Percentiles rank a stretch among this genome's conserved stretches.
Evolutionary conservation across 148 eudicot species (phyloP).

Genomic region (Nyssa sinensis): DNA sequence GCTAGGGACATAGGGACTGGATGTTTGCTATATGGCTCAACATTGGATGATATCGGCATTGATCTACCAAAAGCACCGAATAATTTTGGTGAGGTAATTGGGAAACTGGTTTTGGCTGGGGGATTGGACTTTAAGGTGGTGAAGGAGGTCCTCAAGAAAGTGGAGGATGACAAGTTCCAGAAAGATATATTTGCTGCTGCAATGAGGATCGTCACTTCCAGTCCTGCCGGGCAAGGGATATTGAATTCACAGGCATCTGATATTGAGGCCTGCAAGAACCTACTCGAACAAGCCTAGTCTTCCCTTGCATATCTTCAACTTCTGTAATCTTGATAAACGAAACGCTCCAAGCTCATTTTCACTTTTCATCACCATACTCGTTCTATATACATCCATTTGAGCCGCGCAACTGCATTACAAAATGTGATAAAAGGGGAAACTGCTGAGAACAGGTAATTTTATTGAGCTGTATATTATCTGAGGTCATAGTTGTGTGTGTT

Average conservation of each 20-base stretch:
- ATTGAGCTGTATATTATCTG: slow-evolving; percentile 62
- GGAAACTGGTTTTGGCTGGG: slow-evolving; percentile 53
- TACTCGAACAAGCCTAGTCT: slow-evolving; percentile 51
- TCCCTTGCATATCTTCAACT: not conserved
- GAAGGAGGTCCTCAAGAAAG: slow-evolving; percentile 52
- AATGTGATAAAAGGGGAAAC: slow-evolving; percentile 34
- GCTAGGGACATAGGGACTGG: slow-evolving; percentile 55
- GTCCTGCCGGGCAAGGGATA: slow-evolving; percentile 45
- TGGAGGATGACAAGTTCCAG: slow-evolving; percentile 60
- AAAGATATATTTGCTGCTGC: slow-evolving; percentile 56
- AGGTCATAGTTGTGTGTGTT: slow-evolving; percentile 38
- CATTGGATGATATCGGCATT: slow-evolving; percentile 73
- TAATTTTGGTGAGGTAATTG: slow-evolving; percentile 77
- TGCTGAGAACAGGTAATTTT: slow-evolving; percentile 28
- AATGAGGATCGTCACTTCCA: slow-evolving; percentile 35
- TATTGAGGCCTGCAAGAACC: slow-evolving; percentile 63
- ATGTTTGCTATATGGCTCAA: slow-evolving; percentile 56
- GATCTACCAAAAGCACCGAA: slow-evolving; percentile 91
- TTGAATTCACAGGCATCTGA: slow-evolving; percentile 64
- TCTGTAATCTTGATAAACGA: slow-evolving; percentile 20
- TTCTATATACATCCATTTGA: slow-evolving; percentile 24
- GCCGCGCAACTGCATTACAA: slow-evolving; percentile 30
- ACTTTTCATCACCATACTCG: too few species aligned
- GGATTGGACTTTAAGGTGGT: slow-evolving; percentile 54
- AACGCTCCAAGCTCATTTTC: slow-evolving; percentile 9